Evolutionary conservation across 768 basidiomycete genomes (phyloP).

Genomic region (Rubroboletus satanas): DNA sequence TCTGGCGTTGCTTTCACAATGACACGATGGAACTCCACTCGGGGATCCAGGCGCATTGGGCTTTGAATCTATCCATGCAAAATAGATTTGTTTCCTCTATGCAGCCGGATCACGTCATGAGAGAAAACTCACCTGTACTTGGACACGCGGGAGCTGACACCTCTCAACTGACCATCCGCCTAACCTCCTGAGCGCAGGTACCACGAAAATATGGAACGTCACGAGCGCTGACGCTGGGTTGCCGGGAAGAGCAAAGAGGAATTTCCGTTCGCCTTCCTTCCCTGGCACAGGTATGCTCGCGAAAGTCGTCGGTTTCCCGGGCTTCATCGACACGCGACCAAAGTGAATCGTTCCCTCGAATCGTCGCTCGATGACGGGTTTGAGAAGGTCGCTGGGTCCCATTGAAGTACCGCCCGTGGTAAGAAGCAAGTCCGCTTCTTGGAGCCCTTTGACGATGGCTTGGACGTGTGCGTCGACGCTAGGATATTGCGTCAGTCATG

Average conservation of each 20-base stretch:
- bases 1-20: conserved; percentile 42
- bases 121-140: conserved; percentile 52
- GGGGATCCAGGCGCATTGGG: conserved; percentile 63
- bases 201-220: conserved; percentile 78
- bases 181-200: conserved; percentile 71
- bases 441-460: conserved; percentile 54
- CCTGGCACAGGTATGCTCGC: conserved; percentile 59
- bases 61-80: conserved; percentile 44
- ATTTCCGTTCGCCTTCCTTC: conserved; percentile 41
- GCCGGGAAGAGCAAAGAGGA: conserved; percentile 81
- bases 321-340: conserved; percentile 78
- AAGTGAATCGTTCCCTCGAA: conserved; percentile 79
- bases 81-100: not conserved
- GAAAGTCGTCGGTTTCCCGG: conserved; percentile 89
- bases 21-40: conserved; percentile 83
- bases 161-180: conserved; percentile 59
- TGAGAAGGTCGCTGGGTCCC: conserved; percentile 83
- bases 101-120: not conserved
- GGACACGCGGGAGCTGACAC: conserved; percentile 58
- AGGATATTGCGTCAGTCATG: not conserved
- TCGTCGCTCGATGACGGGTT: conserved; percentile 81
- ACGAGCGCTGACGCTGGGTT: conserved; percentile 89
- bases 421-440: conserved; percentile 67
- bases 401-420: conserved; percentile 91
- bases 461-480: conserved; percentile 57